Base-by-base conservation (phyloP, 805 yeast genomes). In the Metahyphopichia silvanorum region DNA sequence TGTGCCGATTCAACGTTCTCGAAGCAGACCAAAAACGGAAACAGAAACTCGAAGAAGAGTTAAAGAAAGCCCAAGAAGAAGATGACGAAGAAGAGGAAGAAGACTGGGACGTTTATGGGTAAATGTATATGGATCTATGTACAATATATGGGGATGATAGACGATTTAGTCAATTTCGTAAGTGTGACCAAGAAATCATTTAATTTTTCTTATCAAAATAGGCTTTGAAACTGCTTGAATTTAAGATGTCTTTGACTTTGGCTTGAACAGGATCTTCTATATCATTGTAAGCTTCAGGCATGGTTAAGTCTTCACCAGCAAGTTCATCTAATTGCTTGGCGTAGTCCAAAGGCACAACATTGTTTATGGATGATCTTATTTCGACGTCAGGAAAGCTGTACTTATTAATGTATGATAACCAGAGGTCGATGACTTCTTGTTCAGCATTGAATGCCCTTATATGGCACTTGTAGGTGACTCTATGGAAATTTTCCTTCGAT, bases 401-500 rank as follows among this genome's bases (percentile, higher is more conserved):
- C 57, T 87, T 84, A 44, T 81, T 75, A 34, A 91, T 66, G 43
- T 82, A 82, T 16, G 93, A 77, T 35, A 91, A 67, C 78, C 88
- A 80, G 32, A 85, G 62, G 56, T 93, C 95, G 26, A 93, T 66
- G 4, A 84, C 82, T 51, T 86, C 95, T 1, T 89, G 82, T 38
- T 84, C 79, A 12, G 96, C 76, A 57, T 93, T 98, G 71, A 77
- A 88, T 18, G 87, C 84, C 44, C 71, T 73, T 43, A 93, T 68
- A 39, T 75, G 57, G 41, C 95, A 77, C 47, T 82, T 78, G 57
- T 77, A 85, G 1, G 98, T 93, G 30, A 76, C 72, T 66, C 98
- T 80, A 66, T 86, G 85, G 63, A 85, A 93, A 69, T 91, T 93
- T 66, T 91, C 95, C 64, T 93, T 93, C 7, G 93, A 74, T 57